These are phyloP conservation scores for Eucalyptus caleyi DNA, from an alignment of 345 rosid genomes.

Conservation along the genomic window DNA sequence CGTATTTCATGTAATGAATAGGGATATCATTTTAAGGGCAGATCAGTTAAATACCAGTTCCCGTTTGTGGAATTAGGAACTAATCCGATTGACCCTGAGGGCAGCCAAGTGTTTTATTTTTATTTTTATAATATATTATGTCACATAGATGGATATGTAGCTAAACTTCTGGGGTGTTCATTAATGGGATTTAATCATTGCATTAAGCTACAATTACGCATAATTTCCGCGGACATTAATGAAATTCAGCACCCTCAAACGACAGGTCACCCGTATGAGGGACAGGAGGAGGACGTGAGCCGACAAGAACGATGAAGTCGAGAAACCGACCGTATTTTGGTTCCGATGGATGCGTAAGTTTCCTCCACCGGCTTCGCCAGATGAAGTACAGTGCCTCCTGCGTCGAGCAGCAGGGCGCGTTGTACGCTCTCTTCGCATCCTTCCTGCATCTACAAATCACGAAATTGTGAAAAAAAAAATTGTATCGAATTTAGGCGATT, in stretches of 20 bases:
- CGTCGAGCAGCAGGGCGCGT: neutral
- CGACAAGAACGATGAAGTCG: neutral
- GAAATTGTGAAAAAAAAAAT: neutral
- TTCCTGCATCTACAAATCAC: neutral
- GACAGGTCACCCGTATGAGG: neutral
- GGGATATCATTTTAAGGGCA: neutral
- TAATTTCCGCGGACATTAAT: neutral
- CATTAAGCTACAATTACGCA: neutral
- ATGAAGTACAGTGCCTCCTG: neutral
- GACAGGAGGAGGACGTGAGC: neutral
- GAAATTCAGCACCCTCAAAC: neutral
- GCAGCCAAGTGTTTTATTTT: too few relatives aligned
- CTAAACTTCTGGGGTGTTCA: neutral
- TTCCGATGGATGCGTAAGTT: neutral
- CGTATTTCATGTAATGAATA: neutral
- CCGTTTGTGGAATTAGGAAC: neutral
- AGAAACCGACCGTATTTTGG: neutral
- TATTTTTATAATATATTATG: neutral
- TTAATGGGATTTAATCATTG: neutral
- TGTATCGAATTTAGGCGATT: neutral
- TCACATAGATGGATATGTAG: neutral
- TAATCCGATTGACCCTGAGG: neutral
- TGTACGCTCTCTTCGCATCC: neutral
- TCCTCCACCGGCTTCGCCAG: neutral
- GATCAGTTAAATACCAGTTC: accelerated